Evolutionary conservation across 352 stramenopile species (phyloP).

Genomic region (Phytophthora podocarpi): DNA sequence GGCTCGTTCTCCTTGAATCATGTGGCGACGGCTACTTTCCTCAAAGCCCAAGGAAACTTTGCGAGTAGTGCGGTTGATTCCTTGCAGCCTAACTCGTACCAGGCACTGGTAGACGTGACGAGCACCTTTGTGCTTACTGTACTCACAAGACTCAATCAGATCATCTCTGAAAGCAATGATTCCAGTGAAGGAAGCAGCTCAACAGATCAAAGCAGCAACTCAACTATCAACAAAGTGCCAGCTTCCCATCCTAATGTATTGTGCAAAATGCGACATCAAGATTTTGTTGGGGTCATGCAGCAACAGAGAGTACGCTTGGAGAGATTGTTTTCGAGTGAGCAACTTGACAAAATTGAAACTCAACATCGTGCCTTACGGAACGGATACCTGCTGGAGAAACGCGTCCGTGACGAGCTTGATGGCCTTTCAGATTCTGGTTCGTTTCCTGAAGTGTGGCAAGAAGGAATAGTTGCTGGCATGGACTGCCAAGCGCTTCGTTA

Average conservation of each 20-base stretch:
- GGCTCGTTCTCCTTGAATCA: constrained; percentile 26
- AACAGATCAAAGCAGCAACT: background rate
- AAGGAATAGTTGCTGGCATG: constrained; percentile 15
- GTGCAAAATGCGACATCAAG: constrained; percentile 30
- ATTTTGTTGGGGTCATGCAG: constrained; percentile 25
- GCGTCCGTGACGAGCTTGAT: constrained; percentile 22
- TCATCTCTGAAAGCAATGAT: constrained; percentile 14
- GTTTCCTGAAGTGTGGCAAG: constrained; percentile 22
- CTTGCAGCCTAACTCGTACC: background rate
- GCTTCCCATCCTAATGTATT: constrained; percentile 19
- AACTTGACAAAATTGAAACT: constrained; percentile 25
- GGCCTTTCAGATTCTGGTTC: constrained; percentile 5
- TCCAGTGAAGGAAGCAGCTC: background rate
- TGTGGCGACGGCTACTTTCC: constrained; percentile 17
- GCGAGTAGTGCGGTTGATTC: constrained; percentile 12
- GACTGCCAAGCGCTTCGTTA: constrained; percentile 21
- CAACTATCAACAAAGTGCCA: background rate
- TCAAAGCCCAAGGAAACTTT: constrained; percentile 28
- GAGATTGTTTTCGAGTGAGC: constrained; percentile 21
- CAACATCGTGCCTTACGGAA: constrained; percentile 31
- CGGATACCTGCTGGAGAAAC: constrained; percentile 26
- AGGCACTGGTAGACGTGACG: constrained; percentile 18
- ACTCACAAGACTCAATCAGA: constrained; percentile 22
- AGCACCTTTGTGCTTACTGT: constrained; percentile 32
- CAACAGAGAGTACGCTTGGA: constrained; percentile 17